Evolutionary conservation across 768 basidiomycete genomes (phyloP), one percentile per base, ranked within the genome.

Genomic region (Tylopilus cervinicoccineus): DNA sequence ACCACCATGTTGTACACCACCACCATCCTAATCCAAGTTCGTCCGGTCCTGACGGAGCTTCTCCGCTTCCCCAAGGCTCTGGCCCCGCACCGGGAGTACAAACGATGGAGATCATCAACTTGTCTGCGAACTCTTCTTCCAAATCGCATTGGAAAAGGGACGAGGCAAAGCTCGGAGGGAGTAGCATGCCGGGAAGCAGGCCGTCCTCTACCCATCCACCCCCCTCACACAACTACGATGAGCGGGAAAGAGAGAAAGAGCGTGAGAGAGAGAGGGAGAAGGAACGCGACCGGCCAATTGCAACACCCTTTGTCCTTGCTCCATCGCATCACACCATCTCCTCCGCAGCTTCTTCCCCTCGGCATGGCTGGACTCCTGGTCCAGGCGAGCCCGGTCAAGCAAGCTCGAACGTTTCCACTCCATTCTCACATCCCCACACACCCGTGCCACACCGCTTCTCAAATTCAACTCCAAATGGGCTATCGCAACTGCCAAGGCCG

Each of bases 271-370:
- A 57, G 14, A 45, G 58, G 19, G 58, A 61, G 4, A 54, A 68
- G 40, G 70, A 75, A 14, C 71, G 73, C 31, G 81, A 83, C 45
- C 70, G 81, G 47, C 77, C 77, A 2, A 61, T 76, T 38, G 72
- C 79, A 6, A 76, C 74, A 33, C 76, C 80, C 3, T 83, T 81
- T 55, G 76, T 73, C 8, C 74, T 81, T 65, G 71, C 67, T 7
- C 73, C 78, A 6, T 71, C 75, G 26, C 73, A 76, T 44, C 65
- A 66, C 24, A 53, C 61, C 29, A 66, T 70, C 17, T 41, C 60
- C 19, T 64, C 67, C 14, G 59, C 67, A 32, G 54, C 62, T 5
- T 71, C 71, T 29, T 78, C 79, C 5, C 74, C 77, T 2, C 64
- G 66, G 42, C 76, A 75, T 55, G 67, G 67, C 8, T 77, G 74